These are phyloP conservation scores for Lasiosphaeria hispida DNA, from an alignment of 495 filamentous ascomycete species.

Conservation along the genomic window DNA sequence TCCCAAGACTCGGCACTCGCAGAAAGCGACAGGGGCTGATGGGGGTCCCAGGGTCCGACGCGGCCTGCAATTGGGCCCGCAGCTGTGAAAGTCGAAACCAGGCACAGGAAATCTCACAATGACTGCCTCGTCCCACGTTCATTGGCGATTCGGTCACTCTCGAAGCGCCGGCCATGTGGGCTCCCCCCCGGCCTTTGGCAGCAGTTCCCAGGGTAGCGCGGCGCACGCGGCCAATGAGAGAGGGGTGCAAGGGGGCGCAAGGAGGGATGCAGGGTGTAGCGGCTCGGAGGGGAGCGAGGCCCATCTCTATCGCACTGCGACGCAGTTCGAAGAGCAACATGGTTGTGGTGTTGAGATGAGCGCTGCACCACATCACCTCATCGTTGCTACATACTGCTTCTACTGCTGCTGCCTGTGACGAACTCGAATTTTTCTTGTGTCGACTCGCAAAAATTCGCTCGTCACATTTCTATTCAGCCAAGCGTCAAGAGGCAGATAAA, in stretches of 20 bases:
- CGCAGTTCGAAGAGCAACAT: no score
- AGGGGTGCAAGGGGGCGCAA: background rate
- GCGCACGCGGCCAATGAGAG: conserved; percentile 5
- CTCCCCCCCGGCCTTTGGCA: background rate
- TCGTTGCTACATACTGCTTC: background rate
- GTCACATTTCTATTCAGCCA: no score
- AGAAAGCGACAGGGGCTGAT: conserved; percentile 4
- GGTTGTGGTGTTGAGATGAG: background rate
- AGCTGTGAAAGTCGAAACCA: conserved; percentile 15
- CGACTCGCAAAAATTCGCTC: no score
- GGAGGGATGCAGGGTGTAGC: background rate
- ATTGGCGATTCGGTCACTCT: conserved; percentile 12
- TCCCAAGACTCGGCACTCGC: conserved; percentile 14
- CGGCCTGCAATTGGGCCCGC: conserved; percentile 18
- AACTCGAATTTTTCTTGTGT: no score
- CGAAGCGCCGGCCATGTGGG: conserved; percentile 23
- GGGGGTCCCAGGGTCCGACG: background rate
- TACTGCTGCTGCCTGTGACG: background rate
- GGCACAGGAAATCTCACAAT: conserved; percentile 3
- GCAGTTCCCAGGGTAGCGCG: background rate
- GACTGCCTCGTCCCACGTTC: background rate
- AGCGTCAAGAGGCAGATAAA: no score
- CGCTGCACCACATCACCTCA: conserved; percentile 5
- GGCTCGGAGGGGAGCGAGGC: background rate
- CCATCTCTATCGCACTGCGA: no score